Percentiles rank a stretch among this genome's conserved stretches.
Conservation (phyloP, 2,329 filamentous ascomycete species). For the Pseudogymnoascus sp. region DNA sequence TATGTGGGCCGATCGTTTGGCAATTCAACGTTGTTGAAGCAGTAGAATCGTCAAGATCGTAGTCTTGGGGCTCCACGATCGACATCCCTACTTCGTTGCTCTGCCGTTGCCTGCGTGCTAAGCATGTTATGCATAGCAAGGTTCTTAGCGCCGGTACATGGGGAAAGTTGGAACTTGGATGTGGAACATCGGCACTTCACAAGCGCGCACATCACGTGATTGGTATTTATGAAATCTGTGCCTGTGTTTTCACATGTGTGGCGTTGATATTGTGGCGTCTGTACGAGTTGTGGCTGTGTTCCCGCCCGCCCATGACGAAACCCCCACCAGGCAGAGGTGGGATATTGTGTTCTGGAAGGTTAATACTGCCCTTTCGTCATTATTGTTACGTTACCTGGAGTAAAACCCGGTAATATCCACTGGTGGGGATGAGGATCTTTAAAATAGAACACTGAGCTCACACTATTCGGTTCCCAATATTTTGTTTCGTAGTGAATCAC, state of each 20-base stretch:
- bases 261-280: not conserved
- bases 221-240: not conserved
- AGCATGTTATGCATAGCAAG: not conserved
- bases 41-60: not conserved
- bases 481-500: not conserved
- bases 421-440: not conserved
- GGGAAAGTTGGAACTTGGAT: not conserved
- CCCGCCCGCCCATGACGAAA: not conserved
- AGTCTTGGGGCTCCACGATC: not conserved
- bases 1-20: not conserved
- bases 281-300: not conserved
- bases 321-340: not conserved
- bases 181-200: not conserved
- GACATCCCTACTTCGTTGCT: not conserved
- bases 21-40: not conserved
- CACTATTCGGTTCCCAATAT: not conserved
- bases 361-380: not conserved
- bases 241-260: not conserved
- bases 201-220: not conserved
- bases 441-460: not conserved
- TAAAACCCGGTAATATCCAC: not conserved
- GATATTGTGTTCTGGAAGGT: not conserved
- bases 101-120: not conserved
- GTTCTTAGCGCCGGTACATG: conserved; percentile 1
- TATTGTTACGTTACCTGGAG: not conserved